A percentile compares a stretch with the other conserved stretches of the same genome.
phyloP scores from a whole-genome alignment of 2,329 filamentous ascomycete species.

The Sclerotinia nivalis region DNA sequence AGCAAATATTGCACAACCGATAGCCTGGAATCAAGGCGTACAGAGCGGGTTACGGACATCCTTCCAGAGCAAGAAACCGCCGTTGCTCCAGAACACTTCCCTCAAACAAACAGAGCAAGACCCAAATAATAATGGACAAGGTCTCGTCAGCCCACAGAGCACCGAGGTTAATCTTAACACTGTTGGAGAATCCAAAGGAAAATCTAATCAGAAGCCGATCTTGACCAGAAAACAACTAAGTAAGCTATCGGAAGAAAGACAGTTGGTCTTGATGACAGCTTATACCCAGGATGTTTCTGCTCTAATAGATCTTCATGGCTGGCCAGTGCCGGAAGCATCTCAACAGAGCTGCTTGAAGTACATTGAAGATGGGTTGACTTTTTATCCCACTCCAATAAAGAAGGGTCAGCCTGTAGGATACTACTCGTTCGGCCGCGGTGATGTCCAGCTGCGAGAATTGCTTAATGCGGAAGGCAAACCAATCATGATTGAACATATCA shows the following conservation, averaged over 20 bases:
- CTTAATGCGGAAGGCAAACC: slow-evolving; percentile 16
- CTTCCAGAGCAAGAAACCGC: slow-evolving; percentile 37
- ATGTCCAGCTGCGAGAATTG: slow-evolving; percentile 10
- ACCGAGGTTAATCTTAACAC: neutral
- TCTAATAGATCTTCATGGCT: slow-evolving; percentile 18
- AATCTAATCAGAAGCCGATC: neutral
- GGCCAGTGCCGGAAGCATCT: slow-evolving; percentile 20
- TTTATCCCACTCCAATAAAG: slow-evolving; percentile 8
- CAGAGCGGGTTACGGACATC: slow-evolving; percentile 47
- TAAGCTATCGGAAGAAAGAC: neutral
- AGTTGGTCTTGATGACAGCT: neutral
- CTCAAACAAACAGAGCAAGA: neutral
- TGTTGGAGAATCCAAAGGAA: neutral
- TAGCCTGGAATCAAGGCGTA: slow-evolving; percentile 47
- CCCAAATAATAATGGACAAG: slow-evolving; percentile 7
- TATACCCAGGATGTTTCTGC: slow-evolving; percentile 5
- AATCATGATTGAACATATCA: slow-evolving; percentile 24
- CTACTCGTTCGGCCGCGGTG: slow-evolving; percentile 5
- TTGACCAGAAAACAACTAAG: neutral
- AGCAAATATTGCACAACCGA: slow-evolving; percentile 2
- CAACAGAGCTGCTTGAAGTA: neutral
- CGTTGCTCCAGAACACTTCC: neutral
- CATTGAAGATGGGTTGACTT: slow-evolving; percentile 4
- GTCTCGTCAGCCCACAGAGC: neutral
- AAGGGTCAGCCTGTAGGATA: neutral